A percentile compares a stretch with the other conserved stretches of the same genome.
phyloP scores from a whole-genome alignment of 768 basidiomycete species.

The Lentinula lateritia region DNA sequence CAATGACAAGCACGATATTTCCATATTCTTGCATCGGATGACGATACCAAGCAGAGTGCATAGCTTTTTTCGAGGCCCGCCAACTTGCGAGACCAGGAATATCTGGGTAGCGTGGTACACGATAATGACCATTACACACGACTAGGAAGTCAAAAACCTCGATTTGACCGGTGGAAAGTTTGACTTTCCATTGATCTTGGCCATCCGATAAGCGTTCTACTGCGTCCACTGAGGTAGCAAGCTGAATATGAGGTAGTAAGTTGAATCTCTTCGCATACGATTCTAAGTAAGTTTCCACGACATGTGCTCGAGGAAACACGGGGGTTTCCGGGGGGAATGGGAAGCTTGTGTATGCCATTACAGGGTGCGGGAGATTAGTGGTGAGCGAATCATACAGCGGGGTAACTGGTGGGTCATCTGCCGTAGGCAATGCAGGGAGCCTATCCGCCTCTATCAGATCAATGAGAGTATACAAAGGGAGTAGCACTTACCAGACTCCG shows the following conservation, averaged over 20 bases:
- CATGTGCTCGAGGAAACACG: slow-evolving; percentile 57
- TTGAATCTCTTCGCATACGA: slow-evolving; percentile 59
- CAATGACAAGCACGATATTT: slow-evolving; percentile 40
- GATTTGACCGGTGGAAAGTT: slow-evolving; percentile 29
- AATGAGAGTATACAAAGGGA: not conserved
- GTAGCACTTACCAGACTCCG: slow-evolving; percentile 62
- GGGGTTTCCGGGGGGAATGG: slow-evolving; percentile 68
- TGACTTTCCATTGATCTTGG: slow-evolving; percentile 40
- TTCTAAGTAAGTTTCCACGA: slow-evolving; percentile 65
- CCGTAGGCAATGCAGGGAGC: slow-evolving; percentile 46
- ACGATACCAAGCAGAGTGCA: slow-evolving; percentile 64
- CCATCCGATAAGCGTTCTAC: slow-evolving; percentile 30
- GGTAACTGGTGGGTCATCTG: slow-evolving; percentile 50
- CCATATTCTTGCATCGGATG: slow-evolving; percentile 43
- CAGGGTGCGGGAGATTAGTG: slow-evolving; percentile 76
- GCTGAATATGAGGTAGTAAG: slow-evolving; percentile 54
- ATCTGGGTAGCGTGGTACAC: slow-evolving; percentile 54
- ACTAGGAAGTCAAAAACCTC: slow-evolving; percentile 58
- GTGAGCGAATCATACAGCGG: slow-evolving; percentile 77
- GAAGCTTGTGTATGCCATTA: slow-evolving; percentile 65
- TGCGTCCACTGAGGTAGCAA: slow-evolving; percentile 51
- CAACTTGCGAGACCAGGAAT: slow-evolving; percentile 57
- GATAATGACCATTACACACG: slow-evolving; percentile 75
- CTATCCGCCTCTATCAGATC: slow-evolving; percentile 22
- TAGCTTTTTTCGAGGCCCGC: slow-evolving; percentile 45